Evolutionary conservation across 768 basidiomycete species (phyloP).

Genomic region (Xerocomus spinulosus): DNA sequence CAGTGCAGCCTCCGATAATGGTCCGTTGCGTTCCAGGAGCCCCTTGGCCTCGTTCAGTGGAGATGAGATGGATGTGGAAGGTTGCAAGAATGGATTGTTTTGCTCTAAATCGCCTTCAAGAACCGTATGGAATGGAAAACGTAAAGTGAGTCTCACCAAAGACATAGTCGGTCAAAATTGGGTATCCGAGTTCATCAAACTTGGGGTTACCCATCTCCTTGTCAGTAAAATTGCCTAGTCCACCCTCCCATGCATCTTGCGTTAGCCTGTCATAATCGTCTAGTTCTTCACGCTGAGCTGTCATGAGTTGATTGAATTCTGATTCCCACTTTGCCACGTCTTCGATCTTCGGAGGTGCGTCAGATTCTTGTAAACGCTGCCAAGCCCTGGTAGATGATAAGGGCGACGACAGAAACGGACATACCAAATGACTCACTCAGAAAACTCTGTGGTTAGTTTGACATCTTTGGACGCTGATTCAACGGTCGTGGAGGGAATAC

Average conservation of each 20-base stretch:
- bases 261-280: constrained; percentile 59
- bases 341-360: constrained; percentile 51
- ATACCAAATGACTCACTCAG: constrained; percentile 41
- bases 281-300: constrained; percentile 56
- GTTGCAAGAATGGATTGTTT: constrained; percentile 66
- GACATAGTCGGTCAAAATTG: constrained; percentile 62
- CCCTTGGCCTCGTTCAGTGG: constrained; percentile 67
- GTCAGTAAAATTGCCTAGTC: constrained; percentile 42
- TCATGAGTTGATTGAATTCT: constrained; percentile 77
- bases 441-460: constrained; percentile 40
- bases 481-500: constrained; percentile 36
- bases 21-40: constrained; percentile 74
- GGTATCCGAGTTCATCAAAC: constrained; percentile 73
- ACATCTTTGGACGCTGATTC: constrained; percentile 37
- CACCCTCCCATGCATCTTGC: constrained; percentile 60
- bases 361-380: constrained; percentile 57
- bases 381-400: constrained; percentile 44
- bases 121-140: background rate
- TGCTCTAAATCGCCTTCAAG: constrained; percentile 43
- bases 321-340: constrained; percentile 80
- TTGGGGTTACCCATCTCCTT: constrained; percentile 33
- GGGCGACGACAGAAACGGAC: background rate
- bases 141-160: constrained; percentile 56
- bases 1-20: constrained; percentile 80
- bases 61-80: constrained; percentile 43